Conservation (phyloP, 352 stramenopile genomes). For the Pythium insidiosum region DNA sequence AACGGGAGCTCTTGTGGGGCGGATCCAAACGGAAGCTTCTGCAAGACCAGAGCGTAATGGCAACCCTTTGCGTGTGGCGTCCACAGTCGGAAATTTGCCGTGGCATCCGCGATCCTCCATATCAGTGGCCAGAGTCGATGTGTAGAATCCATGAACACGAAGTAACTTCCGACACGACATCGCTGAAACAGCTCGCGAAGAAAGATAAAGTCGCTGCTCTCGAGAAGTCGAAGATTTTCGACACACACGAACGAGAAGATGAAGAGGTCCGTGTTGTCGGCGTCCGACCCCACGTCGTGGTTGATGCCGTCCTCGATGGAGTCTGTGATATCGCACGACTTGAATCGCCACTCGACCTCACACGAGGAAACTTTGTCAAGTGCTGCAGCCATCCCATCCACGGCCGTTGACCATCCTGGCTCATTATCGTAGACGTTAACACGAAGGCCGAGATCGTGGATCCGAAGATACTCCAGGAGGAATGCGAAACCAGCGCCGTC, state of each 20-base stretch:
- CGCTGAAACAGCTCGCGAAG: slow-evolving; percentile 37
- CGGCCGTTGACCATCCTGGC: slow-evolving; percentile 37
- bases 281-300: slow-evolving; percentile 14
- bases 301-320: slow-evolving; percentile 31
- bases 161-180: slow-evolving; percentile 27
- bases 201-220: slow-evolving; percentile 35
- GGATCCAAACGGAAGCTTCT: slow-evolving; percentile 47
- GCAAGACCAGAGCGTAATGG: slow-evolving; percentile 54
- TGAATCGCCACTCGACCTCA: slow-evolving; percentile 28
- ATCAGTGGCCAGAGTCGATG: slow-evolving; percentile 64
- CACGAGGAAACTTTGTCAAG: slow-evolving; percentile 15
- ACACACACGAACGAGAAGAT: slow-evolving; percentile 71
- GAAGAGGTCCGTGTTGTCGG: slow-evolving; percentile 30
- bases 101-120: slow-evolving; percentile 26
- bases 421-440: slow-evolving; percentile 68
- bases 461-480: slow-evolving; percentile 43
- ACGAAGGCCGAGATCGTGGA: slow-evolving; percentile 32
- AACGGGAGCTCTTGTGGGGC: slow-evolving; percentile 25
- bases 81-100: slow-evolving; percentile 36
- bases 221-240: slow-evolving; percentile 54
- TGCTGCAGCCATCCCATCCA: slow-evolving; percentile 23
- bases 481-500: slow-evolving; percentile 46
- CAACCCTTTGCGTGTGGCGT: slow-evolving; percentile 45
- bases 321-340: slow-evolving; percentile 55
- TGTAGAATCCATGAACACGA: slow-evolving; percentile 66